Evolutionary conservation across 495 filamentous ascomycete genomes (phyloP), one percentile per base, ranked within the genome.

Genomic region (Neurospora discreta): DNA sequence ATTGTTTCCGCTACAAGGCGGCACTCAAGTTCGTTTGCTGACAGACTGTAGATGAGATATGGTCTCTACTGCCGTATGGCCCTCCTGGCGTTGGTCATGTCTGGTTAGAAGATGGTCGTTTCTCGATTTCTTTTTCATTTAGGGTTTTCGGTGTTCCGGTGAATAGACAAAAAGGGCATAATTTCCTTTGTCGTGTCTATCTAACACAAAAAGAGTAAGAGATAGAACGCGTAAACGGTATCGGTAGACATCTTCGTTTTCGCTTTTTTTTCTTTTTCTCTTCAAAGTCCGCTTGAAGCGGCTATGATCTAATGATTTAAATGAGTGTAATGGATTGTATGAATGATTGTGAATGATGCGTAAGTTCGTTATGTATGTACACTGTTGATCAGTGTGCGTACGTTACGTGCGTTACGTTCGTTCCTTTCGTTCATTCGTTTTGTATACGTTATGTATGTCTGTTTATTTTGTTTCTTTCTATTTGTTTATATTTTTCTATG

Each of bases 41-140:
- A 85, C 77, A 43, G 20, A 36, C 39, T 26, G 15, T 78, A 99
- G 96, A 99, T 99, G 95, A 88, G 90, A 81, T 98, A 98, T 83
- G 95, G 95, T 72, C 89, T 99, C 70, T 98, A 97, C 86, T 95
- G 92, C 81, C 91, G 95, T 73, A 99, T 99, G 94, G 95, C 95
- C 69, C 84, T 99, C 83, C 85, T 99, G 78, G 95, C 95, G 71
- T 82, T 99, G 80, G 90, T 98, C 78, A 88, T 99, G 91, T 90
- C 91, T 16, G 74, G 76, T 52, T 84, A 43, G 68, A n/a, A 30
- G 70, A 68, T 68, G 69, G 26, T 42, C 16, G 36, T 44, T 70
- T 33, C n/a, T 72, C 38, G 60, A 0, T 71, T 33, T 69, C 1
- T 70, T 33, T 58, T 70, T 42, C 26, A 70, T 52, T 70, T 60